Conservation (phyloP, 805 yeast species). For the Cyberlindnera mycetangii region DNA sequence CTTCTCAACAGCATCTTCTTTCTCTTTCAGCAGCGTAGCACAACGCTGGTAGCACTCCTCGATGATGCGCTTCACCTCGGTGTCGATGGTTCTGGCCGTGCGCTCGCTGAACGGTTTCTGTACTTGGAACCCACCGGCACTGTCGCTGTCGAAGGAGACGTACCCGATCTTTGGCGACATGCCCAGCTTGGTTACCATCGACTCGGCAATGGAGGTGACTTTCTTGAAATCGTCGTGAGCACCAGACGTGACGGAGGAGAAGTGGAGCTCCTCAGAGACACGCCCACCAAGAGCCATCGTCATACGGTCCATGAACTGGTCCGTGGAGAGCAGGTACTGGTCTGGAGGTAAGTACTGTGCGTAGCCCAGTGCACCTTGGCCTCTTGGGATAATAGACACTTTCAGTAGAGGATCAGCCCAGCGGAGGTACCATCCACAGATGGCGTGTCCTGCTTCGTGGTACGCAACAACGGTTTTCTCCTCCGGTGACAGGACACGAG, state of each 20-base stretch:
- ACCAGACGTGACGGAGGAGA: slow-evolving; percentile 84
- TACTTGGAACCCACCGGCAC: slow-evolving; percentile 50
- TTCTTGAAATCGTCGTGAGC: slow-evolving; percentile 92
- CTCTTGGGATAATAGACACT: slow-evolving; percentile 93
- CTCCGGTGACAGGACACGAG: slow-evolving; percentile 71
- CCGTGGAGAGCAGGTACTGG: slow-evolving; percentile 70
- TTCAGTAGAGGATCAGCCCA: slow-evolving; percentile 88
- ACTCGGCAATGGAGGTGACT: slow-evolving; percentile 82
- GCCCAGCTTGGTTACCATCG: slow-evolving; percentile 85
- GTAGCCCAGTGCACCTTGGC: slow-evolving; percentile 93
- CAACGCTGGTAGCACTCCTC: slow-evolving; percentile 64
- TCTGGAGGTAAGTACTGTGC: slow-evolving; percentile 94
- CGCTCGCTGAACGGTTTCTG: slow-evolving; percentile 68
- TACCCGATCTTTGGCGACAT: slow-evolving; percentile 83
- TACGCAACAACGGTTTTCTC: slow-evolving; percentile 87
- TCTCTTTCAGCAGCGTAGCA: slow-evolving; percentile 52
- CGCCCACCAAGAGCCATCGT: slow-evolving; percentile 94
- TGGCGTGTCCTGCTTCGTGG: slow-evolving; percentile 97
- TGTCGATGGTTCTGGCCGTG: slow-evolving; percentile 65
- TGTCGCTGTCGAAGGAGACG: slow-evolving; percentile 50
- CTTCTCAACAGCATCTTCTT: slow-evolving; percentile 55
- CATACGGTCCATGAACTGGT: slow-evolving; percentile 80
- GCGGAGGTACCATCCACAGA: slow-evolving; percentile 89
- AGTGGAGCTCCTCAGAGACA: slow-evolving; percentile 87
- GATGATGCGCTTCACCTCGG: slow-evolving; percentile 65